Percentiles rank a stretch among this genome's conserved stretches.
These are phyloP conservation scores for Metarhizium humberi DNA, from an alignment of 2,329 filamentous ascomycete species.

Conservation along the genomic window DNA sequence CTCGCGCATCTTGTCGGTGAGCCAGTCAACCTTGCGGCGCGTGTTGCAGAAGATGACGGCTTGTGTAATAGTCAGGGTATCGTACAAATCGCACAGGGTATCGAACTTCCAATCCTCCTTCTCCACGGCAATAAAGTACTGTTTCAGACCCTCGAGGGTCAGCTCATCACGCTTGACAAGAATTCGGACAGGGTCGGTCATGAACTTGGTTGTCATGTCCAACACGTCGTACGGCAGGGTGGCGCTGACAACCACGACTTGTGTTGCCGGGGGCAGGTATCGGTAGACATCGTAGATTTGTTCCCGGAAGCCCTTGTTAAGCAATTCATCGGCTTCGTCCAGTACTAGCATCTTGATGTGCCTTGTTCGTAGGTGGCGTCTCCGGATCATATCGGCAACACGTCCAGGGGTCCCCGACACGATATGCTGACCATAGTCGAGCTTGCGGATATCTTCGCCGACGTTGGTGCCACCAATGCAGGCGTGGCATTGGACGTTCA, in stretches of 20 bases:
- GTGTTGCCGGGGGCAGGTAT: constrained; percentile 89
- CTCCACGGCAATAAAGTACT: constrained; percentile 98
- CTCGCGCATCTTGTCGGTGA: constrained; percentile 98
- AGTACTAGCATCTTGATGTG: constrained; percentile 57
- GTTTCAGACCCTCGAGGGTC: constrained; percentile 93
- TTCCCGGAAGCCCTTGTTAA: constrained; percentile 93
- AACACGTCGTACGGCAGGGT: constrained; percentile 96
- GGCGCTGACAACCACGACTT: constrained; percentile 96
- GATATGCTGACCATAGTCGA: constrained; percentile 95
- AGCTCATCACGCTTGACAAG: constrained; percentile 98
- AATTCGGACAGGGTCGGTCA: constrained; percentile 95
- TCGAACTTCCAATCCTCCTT: constrained; percentile 99
- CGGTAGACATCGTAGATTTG: constrained; percentile 99
- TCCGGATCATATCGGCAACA: constrained; percentile 60
- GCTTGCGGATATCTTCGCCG: constrained; percentile 93
- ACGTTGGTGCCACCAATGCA: constrained; percentile 98
- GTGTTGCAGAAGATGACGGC: constrained; percentile 99
- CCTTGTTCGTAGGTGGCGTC: constrained; percentile 46
- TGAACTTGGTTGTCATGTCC: constrained; percentile 99
- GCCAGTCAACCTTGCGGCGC: constrained; percentile 96
- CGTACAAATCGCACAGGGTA: constrained; percentile 96
- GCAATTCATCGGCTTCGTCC: constrained; percentile 53
- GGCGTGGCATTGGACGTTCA: constrained; percentile 98
- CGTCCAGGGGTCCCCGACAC: constrained; percentile 96
- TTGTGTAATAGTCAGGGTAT: constrained; percentile 96